Evolutionary conservation across 768 basidiomycete genomes (phyloP), one percentile per base, ranked within the genome.

Genomic region (Auriscalpium vulgare): DNA sequence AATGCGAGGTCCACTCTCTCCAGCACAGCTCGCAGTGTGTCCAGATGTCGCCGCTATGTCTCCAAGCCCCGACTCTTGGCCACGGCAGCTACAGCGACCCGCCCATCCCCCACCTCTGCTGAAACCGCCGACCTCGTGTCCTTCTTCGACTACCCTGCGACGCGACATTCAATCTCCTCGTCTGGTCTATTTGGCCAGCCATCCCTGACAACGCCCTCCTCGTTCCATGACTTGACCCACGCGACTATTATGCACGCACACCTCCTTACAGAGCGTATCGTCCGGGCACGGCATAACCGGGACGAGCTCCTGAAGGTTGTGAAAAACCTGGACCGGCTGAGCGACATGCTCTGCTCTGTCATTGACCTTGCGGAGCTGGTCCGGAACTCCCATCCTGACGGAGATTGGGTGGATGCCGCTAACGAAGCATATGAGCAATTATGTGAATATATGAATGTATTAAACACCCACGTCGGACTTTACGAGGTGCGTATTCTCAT

Each of bases 391-490:
- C 95, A 98, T 74, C 94, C 95, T 1, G 91, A 97, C 66, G 74
- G 76, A 29, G 65, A 71, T 47, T 98, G 95, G 95, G 79, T 91
- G 14, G 78, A 82, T 14, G 86, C 86, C 50, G 91, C 91, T 47
- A 91, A 97, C 66, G 77, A 79, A 59, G 88, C 89, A 45, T 97
- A 98, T 69, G 94, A 93, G 70, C 83, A 81, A 59, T 75, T 98
- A 59, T 97, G 93, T 74, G 90, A 94, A 72, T 95, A 89, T 69
- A 98, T 99, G 95, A 97, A 97, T 69, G 84, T 91, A 47, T 75
- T 98, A 57, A 99, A 99, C 70, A 97, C 95, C 36, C 80, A 98
- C 74, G 84, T 87, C 37, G 91, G 88, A 40, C 75, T 99, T 47
- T 95, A 94, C 60, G 79, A 91, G 74, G 95, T 90, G 69, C 71